Conservation (phyloP, 169 alveolate genomes). For the Cryptosporidium ryanae region DNA sequence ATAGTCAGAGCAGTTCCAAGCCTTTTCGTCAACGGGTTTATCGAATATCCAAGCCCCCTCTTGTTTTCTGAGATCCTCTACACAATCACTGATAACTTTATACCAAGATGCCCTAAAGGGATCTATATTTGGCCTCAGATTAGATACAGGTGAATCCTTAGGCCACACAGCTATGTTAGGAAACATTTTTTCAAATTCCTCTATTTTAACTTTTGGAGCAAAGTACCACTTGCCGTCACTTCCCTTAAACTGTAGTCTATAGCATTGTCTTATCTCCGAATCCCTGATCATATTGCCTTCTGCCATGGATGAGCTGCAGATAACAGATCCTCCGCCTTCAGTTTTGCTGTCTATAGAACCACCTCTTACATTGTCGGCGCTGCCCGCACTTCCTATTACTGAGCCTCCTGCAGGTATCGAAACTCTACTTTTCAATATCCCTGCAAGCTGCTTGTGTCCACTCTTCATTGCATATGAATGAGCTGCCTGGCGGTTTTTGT, state of each 20-base stretch:
- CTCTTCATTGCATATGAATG: slow-evolving; percentile 89
- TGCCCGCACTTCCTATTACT: not conserved
- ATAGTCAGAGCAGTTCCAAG: slow-evolving; percentile 90
- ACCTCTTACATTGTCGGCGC: slow-evolving; percentile 9
- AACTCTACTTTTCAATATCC: slow-evolving; percentile 78
- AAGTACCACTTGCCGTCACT: slow-evolving; percentile 86
- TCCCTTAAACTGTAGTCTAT: slow-evolving; percentile 84
- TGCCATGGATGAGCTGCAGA: slow-evolving; percentile 17
- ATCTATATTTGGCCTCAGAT: slow-evolving; percentile 79
- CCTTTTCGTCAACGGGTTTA: slow-evolving; percentile 89
- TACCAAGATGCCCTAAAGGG: slow-evolving; percentile 87
- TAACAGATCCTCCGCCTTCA: slow-evolving; percentile 5
- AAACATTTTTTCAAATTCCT: slow-evolving; percentile 85
- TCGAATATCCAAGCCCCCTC: slow-evolving; percentile 92
- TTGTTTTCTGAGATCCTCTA: slow-evolving; percentile 83
- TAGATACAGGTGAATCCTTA: slow-evolving; percentile 78
- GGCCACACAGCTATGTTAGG: slow-evolving; percentile 88
- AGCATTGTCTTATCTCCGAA: slow-evolving; percentile 77
- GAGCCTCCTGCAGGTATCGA: not conserved
- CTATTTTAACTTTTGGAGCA: slow-evolving; percentile 85
- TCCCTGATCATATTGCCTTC: slow-evolving; percentile 41
- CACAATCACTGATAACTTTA: slow-evolving; percentile 78
- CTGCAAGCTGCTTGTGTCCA: slow-evolving; percentile 88
- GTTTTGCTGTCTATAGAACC: slow-evolving; percentile 2
- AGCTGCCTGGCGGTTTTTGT: slow-evolving; percentile 90